Evolutionary conservation across 169 alveolate species (phyloP), one percentile per base, ranked within the genome.

Genomic region (Plasmodium gallinaceum): DNA sequence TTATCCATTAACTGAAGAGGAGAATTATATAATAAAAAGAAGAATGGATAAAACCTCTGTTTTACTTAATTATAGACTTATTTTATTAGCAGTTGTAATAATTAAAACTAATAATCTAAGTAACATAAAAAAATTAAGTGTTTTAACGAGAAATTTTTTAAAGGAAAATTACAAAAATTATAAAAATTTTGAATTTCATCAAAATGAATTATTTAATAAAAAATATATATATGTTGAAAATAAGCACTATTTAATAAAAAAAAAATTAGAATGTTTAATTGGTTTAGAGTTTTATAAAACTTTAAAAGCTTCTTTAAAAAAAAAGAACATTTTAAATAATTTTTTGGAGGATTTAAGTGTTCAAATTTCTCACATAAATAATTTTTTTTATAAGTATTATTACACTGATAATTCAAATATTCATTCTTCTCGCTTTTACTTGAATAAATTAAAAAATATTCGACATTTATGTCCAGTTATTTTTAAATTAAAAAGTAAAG

Each of bases 1-100:
- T 7, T 83, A 83, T n/a, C 72, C 91, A 5, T 54, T 83, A 48
- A 83, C 61, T n/a, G 75, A 83, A 20, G 91, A 83, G 39, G 91
- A 83, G 24, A 54, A 54, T 14, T 83, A 52, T 57, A 46, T 54
- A 20, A 43, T 83, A 54, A 83, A 46, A 68, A 83, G 46, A 14
- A 83, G 72, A 57, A 70, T 69, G 71, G 58, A 83, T n/a, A 68
- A 57, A 22, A 37, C 37, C 0, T 52, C 22, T 18, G 85, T 73
- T 7, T 46, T 83, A 37, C 57, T 68, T 16, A 66, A 83, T 60
- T 83, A 83, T 73, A 54, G 91, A 58, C 85, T 83, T 46, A 26
- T 70, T 32, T 48, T 83, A 18, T 54, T 83, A 43, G 51, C 91
- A 10, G 42, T 66, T 48, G 24, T 83, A 57, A 83, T 83, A 57